Conservation (phyloP, 1,139 yeast genomes). For the Geotrichum citri-aurantii region DNA sequence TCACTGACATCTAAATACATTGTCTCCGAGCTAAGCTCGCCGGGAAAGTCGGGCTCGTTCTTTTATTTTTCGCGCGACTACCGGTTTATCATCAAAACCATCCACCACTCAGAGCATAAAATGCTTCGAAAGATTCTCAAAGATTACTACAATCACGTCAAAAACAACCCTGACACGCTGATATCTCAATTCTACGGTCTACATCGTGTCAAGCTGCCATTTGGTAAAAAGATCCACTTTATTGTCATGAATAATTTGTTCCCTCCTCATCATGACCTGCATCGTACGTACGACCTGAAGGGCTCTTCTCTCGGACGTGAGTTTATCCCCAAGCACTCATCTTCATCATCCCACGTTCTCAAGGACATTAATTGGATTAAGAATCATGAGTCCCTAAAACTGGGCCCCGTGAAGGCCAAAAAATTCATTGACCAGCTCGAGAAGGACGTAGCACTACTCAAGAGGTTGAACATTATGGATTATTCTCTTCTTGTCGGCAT, state of each 20-base stretch:
- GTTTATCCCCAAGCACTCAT: constrained; percentile 19
- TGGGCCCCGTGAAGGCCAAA: constrained; percentile 65
- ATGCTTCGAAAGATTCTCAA: constrained; percentile 68
- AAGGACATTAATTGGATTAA: constrained; percentile 89
- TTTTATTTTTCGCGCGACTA: constrained; percentile 92
- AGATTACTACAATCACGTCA: constrained; percentile 76
- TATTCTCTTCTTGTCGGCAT: constrained; percentile 84
- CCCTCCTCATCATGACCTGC: constrained; percentile 89
- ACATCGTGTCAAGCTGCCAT: constrained; percentile 87
- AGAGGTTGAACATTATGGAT: constrained; percentile 84
- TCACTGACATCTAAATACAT: constrained; percentile 90
- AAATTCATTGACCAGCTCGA: constrained; percentile 65
- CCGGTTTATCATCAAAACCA: constrained; percentile 88
- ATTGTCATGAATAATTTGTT: constrained; percentile 94
- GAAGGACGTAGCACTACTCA: constrained; percentile 65
- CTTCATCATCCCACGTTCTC: constrained; percentile 27
- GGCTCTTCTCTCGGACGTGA: constrained; percentile 87
- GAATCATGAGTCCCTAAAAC: constrained; percentile 51
- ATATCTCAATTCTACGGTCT: constrained; percentile 92
- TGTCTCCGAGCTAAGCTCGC: constrained; percentile 86
- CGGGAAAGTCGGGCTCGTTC: constrained; percentile 95
- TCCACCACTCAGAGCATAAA: constrained; percentile 87
- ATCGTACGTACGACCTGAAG: constrained; percentile 79
- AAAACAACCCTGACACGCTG: constrained; percentile 77
- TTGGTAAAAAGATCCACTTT: constrained; percentile 81